Evolutionary conservation across 345 rosid genomes (phyloP), one percentile per base, ranked within the genome.

Genomic region (Mercurialis annua): DNA sequence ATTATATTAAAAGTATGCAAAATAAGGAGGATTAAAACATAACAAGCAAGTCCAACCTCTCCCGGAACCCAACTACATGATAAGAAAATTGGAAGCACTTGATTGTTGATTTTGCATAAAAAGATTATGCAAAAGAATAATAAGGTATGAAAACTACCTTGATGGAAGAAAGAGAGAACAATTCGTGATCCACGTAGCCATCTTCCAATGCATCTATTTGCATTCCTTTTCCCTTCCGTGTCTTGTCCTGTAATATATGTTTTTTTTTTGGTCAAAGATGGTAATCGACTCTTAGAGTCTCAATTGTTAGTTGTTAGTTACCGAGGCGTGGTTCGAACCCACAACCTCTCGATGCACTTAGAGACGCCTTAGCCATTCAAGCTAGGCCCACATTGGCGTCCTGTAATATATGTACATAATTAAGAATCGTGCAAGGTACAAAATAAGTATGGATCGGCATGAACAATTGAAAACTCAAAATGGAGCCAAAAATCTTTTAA

Each of bases 131-230:
- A 38, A 64, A 24, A 18, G 31, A 62, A 4, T 12, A n/a, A 10
- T 18, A 9, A 40, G 38, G 54, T 11, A 12, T 30, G 33, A 46
- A 34, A 51, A 59, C 30, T 71, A 92, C 99, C 96, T 94, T 94
- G 81, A 94, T 91, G 43, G 92, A 78, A 59, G 92, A 73, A 77
- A 94, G 96, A 76, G 99, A 91, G 75, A 91, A 91, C 78, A 94
- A 70, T 53, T 91, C 97, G 67, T 69, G 73, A 73, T 91, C 99
- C 26, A 65, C 69, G 64, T 85, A 94, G 55, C 86, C 95, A 82
- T 91, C 99, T 85, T 87, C 88, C 68, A 86, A 64, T 29, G 73
- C 93, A 87, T 94, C 98, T 59, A 83, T 74, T 76, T 91, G 90
- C 82, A 82, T 78, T 71, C 86, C 89, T 36, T 85, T 86, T 24